These are phyloP conservation scores for Penicillium paradoxum DNA, from an alignment of 495 filamentous ascomycete species.

Conservation along the genomic window DNA sequence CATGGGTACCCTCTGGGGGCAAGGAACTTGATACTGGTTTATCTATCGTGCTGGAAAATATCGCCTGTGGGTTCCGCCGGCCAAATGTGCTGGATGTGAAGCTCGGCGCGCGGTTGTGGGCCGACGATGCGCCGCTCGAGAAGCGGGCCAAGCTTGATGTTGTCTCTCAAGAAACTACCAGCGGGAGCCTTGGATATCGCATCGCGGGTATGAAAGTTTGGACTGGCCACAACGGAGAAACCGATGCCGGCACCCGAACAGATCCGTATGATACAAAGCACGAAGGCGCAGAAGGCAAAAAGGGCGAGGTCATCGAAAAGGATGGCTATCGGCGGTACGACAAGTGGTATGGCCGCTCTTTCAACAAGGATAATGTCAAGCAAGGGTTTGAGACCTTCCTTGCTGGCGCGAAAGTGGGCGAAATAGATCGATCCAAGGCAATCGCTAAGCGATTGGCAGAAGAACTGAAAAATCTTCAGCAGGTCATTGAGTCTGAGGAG, in stretches of 20 bases:
- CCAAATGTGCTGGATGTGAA: conserved; percentile 97
- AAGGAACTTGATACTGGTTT: conserved; percentile 64
- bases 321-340: conserved; percentile 71
- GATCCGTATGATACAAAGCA: conserved; percentile 41
- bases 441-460: conserved; percentile 59
- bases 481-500: conserved; percentile 67
- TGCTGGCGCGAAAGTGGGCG: conserved; percentile 54
- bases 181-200: conserved; percentile 73
- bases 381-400: conserved; percentile 75
- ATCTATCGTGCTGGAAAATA: conserved; percentile 84
- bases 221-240: conserved; percentile 54
- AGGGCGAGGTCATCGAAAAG: conserved; percentile 37
- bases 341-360: conserved; percentile 78
- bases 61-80: conserved; percentile 71
- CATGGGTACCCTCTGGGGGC: conserved; percentile 46
- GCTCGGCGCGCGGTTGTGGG: conserved; percentile 81
- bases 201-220: conserved; percentile 94
- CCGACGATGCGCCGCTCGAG: conserved; percentile 67
- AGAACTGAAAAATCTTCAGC: conserved; percentile 60
- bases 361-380: conserved; percentile 65
- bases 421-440: conserved; percentile 45
- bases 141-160: conserved; percentile 79
- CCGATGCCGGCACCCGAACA: conserved; percentile 33
- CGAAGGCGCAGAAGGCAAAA: conserved; percentile 33
- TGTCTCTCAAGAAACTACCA: conserved; percentile 74